Base-by-base conservation (phyloP, 441 rosid species). In the Euphorbia neoarborescens region DNA sequence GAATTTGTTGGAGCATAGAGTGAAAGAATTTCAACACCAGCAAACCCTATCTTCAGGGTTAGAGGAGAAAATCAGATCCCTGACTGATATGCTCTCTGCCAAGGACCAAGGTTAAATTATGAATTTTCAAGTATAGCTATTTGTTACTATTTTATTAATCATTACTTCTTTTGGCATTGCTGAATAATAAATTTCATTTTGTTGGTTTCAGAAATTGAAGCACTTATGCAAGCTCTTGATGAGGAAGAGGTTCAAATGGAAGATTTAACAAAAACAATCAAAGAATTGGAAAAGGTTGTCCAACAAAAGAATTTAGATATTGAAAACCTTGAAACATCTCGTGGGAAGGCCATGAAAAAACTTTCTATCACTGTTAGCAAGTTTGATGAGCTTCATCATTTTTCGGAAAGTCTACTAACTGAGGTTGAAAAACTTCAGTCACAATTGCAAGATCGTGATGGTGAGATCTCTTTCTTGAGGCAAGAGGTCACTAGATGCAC, bases 161-260 rank as follows among this genome's bases (percentile, higher is more conserved):
- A n/a, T n/a, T n/a, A n/a, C n/a, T 58, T 28, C 27, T 62, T 58
- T 73, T 46, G 51, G 34, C 19, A 32, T 73, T 64, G 40, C 61
- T 20, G 75, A 57, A 59, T 60, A 56, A 68, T 68, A 42, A 69
- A 69, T 77, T 61, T 28, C 63, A 64, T 73, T n/a, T 60, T 74
- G 30, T 74, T 69, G 70, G 51, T 57, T 73, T 56, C 89, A 93
- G 99, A 96, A 85, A 90, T 93, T 65, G 98, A 93, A 78, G 87
- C 91, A 42, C 88, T 96, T 63, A 96, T 87, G 91, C 98, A 96
- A 90, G 99, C 99, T 57, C 96, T 96, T 77, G 99, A 93, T 61
- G 99, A 89, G 82, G 97, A 93, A 86, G 99, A 93, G 87, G 80
- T 84, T 66, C 97, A 96, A 82, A 88, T 96, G 96, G 99, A 93